These are phyloP conservation scores for Cryptococcus sp. DNA, from an alignment of 1,284 basidiomycete species.

Conservation along the genomic window DNA sequence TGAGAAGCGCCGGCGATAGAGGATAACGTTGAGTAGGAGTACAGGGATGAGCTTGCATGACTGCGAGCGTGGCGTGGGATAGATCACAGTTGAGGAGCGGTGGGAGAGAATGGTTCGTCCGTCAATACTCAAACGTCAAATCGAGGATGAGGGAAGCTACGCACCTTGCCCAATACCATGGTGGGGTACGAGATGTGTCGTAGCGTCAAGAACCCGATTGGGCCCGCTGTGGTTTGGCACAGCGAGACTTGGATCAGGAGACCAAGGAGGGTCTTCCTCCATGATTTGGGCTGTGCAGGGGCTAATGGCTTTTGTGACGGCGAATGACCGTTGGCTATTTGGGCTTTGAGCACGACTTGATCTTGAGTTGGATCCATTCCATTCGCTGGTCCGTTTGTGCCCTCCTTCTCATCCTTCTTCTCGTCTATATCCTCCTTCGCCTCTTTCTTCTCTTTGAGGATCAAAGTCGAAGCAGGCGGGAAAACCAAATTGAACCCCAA, in stretches of 20 bases:
- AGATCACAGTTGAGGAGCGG: too few relatives aligned
- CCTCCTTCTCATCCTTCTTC: neutral
- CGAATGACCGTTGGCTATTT: too few relatives aligned
- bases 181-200: constrained; percentile 97
- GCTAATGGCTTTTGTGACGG: too few relatives aligned
- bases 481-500: constrained; percentile 33
- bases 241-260: constrained; percentile 78
- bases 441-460: neutral
- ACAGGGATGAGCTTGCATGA: constrained; percentile 84
- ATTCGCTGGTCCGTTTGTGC: constrained; percentile 3
- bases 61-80: constrained; percentile 25
- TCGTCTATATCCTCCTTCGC: neutral
- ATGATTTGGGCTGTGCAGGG: constrained; percentile 8
- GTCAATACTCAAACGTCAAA: too few relatives aligned
- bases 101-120: too few relatives aligned
- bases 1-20: constrained; percentile 84
- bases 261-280: constrained; percentile 42
- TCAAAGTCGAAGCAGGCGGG: neutral
- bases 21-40: constrained; percentile 58
- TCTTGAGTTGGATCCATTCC: neutral
- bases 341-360: too few relatives aligned
- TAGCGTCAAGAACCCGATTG: constrained; percentile 91
- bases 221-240: constrained; percentile 87
- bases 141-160: constrained; percentile 6
- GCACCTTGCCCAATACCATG: constrained; percentile 88